Evolutionary conservation across 306 rosid genomes (phyloP).

Genomic region (Aeschynomene evenia): DNA sequence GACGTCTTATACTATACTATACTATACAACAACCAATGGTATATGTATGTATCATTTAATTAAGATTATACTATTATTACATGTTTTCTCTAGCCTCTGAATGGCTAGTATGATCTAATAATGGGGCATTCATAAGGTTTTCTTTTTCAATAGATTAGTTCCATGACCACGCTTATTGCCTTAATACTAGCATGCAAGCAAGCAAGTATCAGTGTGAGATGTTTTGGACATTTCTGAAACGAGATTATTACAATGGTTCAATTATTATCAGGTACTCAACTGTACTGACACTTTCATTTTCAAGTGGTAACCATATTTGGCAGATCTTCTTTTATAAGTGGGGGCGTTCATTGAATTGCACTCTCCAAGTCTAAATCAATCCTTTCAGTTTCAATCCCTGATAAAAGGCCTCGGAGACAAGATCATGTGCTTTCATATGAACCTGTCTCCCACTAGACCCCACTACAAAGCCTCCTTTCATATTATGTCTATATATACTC

Average conservation of each 20-base stretch:
- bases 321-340: background rate
- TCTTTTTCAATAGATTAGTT: background rate
- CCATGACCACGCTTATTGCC: background rate
- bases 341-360: background rate
- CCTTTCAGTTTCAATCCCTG: background rate
- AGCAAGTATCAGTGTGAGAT: background rate
- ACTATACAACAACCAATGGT: too few species aligned
- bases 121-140: background rate
- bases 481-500: background rate
- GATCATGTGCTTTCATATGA: background rate
- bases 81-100: background rate
- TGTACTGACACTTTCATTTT: background rate
- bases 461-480: background rate
- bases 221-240: background rate
- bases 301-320: background rate
- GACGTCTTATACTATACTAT: too few species aligned
- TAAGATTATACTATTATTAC: too few species aligned
- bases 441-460: background rate
- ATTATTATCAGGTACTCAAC: background rate
- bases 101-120: background rate
- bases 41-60: too few species aligned
- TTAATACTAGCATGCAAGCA: background rate
- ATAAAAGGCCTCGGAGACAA: background rate
- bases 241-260: background rate
- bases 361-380: background rate